Evolutionary conservation across 2,329 filamentous ascomycete genomes (phyloP).

Genomic region (Neospermospora avenae): DNA sequence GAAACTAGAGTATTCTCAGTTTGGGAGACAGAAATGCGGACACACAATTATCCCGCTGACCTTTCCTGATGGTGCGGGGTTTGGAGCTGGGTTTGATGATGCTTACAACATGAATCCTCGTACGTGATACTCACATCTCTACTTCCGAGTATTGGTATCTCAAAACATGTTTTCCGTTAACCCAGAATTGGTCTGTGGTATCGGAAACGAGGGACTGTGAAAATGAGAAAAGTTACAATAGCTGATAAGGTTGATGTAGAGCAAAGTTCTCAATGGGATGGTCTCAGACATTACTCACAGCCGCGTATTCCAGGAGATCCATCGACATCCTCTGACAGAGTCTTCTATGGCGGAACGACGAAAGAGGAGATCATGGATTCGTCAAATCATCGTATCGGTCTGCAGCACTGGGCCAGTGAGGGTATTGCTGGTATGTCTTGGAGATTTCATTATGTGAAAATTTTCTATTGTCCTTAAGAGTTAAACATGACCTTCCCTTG

Average conservation of each 20-base stretch:
- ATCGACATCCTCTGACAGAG: conserved; percentile 33
- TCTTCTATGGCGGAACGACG: conserved; percentile 49
- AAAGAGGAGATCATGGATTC: conserved; percentile 44
- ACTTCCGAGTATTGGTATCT: neutral
- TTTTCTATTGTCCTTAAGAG: too few species aligned
- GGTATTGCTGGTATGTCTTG: conserved; percentile 41
- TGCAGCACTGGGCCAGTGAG: conserved; percentile 47
- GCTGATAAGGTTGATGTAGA: conserved; percentile 26
- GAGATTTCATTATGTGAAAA: neutral
- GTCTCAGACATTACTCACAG: conserved; percentile 47
- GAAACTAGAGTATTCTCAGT: conserved; percentile 53
- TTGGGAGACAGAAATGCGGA: conserved; percentile 48
- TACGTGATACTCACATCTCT: conserved; percentile 24
- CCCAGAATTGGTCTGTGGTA: too few species aligned
- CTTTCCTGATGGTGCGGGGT: conserved; percentile 26
- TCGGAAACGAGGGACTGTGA: too few species aligned
- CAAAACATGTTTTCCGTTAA: too few species aligned
- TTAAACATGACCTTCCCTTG: too few species aligned
- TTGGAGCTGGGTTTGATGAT: conserved; percentile 47
- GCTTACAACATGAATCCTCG: conserved; percentile 49
- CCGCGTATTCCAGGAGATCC: conserved; percentile 32
- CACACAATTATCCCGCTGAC: conserved; percentile 49
- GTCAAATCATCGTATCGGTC: conserved; percentile 43
- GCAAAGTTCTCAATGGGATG: conserved; percentile 51
- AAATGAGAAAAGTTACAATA: neutral